phyloP scores from a whole-genome alignment of 352 stramenopile species.

The Phytophthora litchii region DNA sequence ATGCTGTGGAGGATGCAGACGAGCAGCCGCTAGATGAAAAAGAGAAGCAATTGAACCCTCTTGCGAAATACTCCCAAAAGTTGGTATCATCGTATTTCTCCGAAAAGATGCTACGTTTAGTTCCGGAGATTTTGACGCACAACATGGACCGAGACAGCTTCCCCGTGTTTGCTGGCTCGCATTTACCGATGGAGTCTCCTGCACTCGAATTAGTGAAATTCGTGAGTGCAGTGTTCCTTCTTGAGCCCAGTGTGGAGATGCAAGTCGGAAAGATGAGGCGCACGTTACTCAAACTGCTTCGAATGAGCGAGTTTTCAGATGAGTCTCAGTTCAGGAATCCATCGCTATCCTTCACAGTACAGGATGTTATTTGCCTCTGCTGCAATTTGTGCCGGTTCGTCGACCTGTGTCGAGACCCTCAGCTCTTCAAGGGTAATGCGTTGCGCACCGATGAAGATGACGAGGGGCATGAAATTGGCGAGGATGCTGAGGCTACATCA shows the following conservation, averaged over 20 bases:
- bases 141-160: slow-evolving; percentile 76
- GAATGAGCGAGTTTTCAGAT: slow-evolving; percentile 74
- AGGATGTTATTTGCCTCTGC: slow-evolving; percentile 96
- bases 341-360: slow-evolving; percentile 94
- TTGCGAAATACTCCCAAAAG: slow-evolving; percentile 75
- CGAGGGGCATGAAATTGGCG: slow-evolving; percentile 28
- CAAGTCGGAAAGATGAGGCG: slow-evolving; percentile 93
- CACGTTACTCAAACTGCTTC: slow-evolving; percentile 88
- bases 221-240: slow-evolving; percentile 90
- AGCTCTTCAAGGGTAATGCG: slow-evolving; percentile 85
- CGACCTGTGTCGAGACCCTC: slow-evolving; percentile 96
- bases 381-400: slow-evolving; percentile 96
- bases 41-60: slow-evolving; percentile 52
- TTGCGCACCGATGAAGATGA: slow-evolving; percentile 27
- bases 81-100: slow-evolving; percentile 77
- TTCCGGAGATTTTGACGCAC: slow-evolving; percentile 79
- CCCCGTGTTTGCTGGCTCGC: slow-evolving; percentile 83
- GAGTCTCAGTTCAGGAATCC: slow-evolving; percentile 94
- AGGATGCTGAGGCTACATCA: slow-evolving; percentile 19
- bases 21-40: slow-evolving; percentile 54
- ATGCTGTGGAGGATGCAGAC: slow-evolving; percentile 26
- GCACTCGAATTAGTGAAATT: slow-evolving; percentile 98
- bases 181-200: slow-evolving; percentile 84
- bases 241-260: slow-evolving; percentile 92
- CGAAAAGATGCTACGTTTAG: slow-evolving; percentile 76